Conservation (phyloP, 306 rosid genomes). For the Malus domestica region ASM211411v1 NC_041791.1:12473501-12474000, state of each 20-base stretch:
- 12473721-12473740: slow-evolving; percentile 26
- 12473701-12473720: slow-evolving; percentile 18
- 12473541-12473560: slow-evolving; percentile 42
- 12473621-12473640: background rate
- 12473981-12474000: too few relatives aligned
- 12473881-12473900: slow-evolving; percentile 26
- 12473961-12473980: too few relatives aligned
- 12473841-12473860: background rate
- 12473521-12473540: background rate
- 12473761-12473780: too few relatives aligned
- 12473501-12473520: slow-evolving; percentile 23
- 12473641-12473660: slow-evolving; percentile 1
- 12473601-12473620: slow-evolving; percentile 11
- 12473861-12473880: slow-evolving; percentile 19
- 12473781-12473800: background rate
- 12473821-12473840: background rate
- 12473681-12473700: slow-evolving; percentile 3
- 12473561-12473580: slow-evolving; percentile 30
- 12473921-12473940: too few relatives aligned
- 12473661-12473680: slow-evolving; percentile 10
- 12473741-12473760: slow-evolving; percentile 21
- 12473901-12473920: slow-evolving; percentile 28
- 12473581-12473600: background rate
- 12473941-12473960: too few relatives aligned
- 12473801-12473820: background rate